Evolutionary conservation across 208 protist species (phyloP).

Genomic region (Phytomonas francai): DNA sequence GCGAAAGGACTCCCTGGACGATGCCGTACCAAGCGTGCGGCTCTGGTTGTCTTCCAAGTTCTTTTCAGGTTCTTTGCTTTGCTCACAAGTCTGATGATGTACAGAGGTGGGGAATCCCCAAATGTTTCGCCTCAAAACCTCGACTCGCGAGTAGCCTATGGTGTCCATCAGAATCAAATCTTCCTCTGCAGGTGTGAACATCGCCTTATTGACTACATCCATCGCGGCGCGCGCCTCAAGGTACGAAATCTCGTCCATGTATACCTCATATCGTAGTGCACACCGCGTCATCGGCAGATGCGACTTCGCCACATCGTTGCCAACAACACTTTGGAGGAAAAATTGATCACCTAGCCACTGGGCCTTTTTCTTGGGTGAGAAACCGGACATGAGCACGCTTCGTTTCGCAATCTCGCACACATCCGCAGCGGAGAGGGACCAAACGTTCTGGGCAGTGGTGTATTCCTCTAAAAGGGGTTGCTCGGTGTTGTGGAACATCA

Average conservation of each 20-base stretch:
- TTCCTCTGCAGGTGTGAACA: conserved; percentile 41
- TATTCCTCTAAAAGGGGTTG: conserved; percentile 90
- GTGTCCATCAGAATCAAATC: conserved; percentile 39
- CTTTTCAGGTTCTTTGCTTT: no score
- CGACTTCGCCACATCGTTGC: conserved; percentile 88
- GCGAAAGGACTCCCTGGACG: no score
- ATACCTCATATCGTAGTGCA: conserved; percentile 90
- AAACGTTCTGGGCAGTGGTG: conserved; percentile 78
- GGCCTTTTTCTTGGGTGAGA: conserved; percentile 48
- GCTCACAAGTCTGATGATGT: not conserved
- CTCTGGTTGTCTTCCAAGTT: no score
- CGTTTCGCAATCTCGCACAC: conserved; percentile 79
- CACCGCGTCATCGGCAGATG: conserved; percentile 93
- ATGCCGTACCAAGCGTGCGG: no score
- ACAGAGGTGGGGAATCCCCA: not conserved
- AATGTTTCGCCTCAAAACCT: conserved; percentile 33
- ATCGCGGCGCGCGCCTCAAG: conserved; percentile 46
- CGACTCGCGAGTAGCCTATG: conserved; percentile 36
- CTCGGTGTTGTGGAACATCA: conserved; percentile 96
- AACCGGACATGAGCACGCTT: conserved; percentile 75
- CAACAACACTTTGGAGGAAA: conserved; percentile 43
- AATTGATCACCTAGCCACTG: conserved; percentile 67
- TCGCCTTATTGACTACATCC: conserved; percentile 21
- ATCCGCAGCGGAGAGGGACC: conserved; percentile 73
- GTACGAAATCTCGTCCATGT: conserved; percentile 79